Evolutionary conservation across 495 filamentous ascomycete species (phyloP).

Genomic region (Pseudevernia furfuracea): DNA sequence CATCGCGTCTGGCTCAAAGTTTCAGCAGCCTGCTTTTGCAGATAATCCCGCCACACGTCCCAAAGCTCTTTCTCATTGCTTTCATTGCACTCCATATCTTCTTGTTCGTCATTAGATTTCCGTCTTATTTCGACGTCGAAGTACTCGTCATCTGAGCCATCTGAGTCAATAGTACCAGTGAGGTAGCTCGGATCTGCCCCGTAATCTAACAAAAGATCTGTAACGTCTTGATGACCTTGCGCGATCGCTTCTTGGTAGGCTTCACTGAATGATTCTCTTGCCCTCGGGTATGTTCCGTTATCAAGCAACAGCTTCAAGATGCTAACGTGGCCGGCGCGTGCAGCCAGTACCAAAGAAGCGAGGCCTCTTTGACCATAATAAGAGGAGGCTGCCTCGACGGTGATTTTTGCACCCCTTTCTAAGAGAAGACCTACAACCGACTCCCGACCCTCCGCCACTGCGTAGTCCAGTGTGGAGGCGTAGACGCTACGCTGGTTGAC

Average conservation of each 20-base stretch:
- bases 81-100: background rate
- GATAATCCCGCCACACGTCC: too few species aligned
- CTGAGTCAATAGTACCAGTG: background rate
- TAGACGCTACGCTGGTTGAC: slow-evolving; percentile 17
- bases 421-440: background rate
- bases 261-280: background rate
- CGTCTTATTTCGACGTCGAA: background rate
- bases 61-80: background rate
- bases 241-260: background rate
- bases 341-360: background rate
- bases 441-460: background rate
- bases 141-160: background rate
- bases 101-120: background rate
- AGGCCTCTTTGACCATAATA: background rate
- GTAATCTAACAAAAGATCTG: background rate
- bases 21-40: too few species aligned
- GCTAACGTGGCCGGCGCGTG: background rate
- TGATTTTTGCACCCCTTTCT: background rate
- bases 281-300: background rate
- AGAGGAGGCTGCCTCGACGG: background rate
- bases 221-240: background rate
- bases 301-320: background rate
- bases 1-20: too few species aligned
- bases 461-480: background rate
- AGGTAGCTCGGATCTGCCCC: background rate